Evolutionary conservation across 129 eudicot species (phyloP), one percentile per base, ranked within the genome.

Genomic region (Gnaphalium uliginosum): DNA sequence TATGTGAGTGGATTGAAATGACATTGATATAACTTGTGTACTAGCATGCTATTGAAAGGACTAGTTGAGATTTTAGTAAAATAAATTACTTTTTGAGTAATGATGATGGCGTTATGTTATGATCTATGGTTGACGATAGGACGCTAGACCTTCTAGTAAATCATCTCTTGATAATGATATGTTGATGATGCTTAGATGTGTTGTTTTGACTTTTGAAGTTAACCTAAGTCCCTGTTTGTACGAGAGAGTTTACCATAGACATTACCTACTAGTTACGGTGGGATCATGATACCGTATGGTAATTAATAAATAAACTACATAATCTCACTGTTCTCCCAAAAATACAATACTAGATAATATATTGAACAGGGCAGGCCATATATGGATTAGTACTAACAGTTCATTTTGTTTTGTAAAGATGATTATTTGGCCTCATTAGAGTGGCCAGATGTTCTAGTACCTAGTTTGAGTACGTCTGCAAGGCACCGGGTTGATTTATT

Each of bases 61-160:
- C 23, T 13, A 46, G 61, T 48, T 69, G 39, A 69, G 21, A 69
- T 69, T 19, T 24, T 30, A 70, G 75, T 70, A 70, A 25, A 51
- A 11, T 27, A 70, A 26, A 3, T 25, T 26, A 70, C 18, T 51
- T 46, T 25, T 70, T 53, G 48, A 26, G n/a, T 30, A 6, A 23
- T 51, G 30, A 27, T 30, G 10, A 33, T 30, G 32, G 4, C 35
- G n/a, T 56, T 33, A 32, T 56, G n/a, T 3, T 29, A 18, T 56
- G 53, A 72, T 72, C 15, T 22, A 56, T 57, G 67, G 23, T 53
- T 72, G n/a, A 32, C 33, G 29, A 22, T 10, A 56, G 51, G 51
- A 22, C 5, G 54, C 17, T 54, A 32, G 76, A 60, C 24, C 30
- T 72, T 72, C 10, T 72, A 56, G 19, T 35, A 13, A 14, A 46